Percentiles rank a stretch among this genome's conserved stretches.
phyloP scores from a whole-genome alignment of 2,329 filamentous ascomycete species.

The Diaporthe caulivora region DNA sequence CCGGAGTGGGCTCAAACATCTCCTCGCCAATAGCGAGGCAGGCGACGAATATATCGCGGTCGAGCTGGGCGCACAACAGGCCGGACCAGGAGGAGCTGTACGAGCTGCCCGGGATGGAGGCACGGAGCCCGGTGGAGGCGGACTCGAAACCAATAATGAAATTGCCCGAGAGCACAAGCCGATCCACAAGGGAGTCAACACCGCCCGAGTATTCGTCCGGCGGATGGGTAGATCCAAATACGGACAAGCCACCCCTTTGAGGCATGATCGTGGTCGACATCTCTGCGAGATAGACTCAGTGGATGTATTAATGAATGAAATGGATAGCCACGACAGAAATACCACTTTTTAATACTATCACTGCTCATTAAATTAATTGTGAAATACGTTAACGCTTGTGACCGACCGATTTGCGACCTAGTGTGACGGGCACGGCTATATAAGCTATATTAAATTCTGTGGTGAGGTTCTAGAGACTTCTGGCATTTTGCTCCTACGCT shows the following conservation, averaged over 20 bases:
- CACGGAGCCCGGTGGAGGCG: constrained; percentile 15
- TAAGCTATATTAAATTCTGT: no score
- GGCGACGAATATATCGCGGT: background rate
- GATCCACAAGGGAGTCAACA: background rate
- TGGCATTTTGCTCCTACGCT: no score
- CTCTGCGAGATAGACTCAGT: constrained; percentile 2
- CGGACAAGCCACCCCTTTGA: constrained; percentile 31
- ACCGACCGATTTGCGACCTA: background rate
- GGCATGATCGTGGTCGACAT: background rate
- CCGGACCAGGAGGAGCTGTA: constrained; percentile 23
- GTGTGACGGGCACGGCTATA: no score
- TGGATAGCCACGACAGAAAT: constrained; percentile 21
- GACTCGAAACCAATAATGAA: constrained; percentile 19
- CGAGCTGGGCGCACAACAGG: constrained; percentile 33
- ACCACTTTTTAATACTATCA: constrained; percentile 16
- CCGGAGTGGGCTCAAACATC: background rate
- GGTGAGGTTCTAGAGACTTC: no score
- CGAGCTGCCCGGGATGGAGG: constrained; percentile 31
- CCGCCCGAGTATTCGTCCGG: constrained; percentile 17
- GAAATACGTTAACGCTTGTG: no score
- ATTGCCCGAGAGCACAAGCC: background rate
- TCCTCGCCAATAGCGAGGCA: constrained; percentile 27
- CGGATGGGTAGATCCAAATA: constrained; percentile 33
- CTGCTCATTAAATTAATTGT: background rate
- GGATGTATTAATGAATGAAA: constrained; percentile 28